These are phyloP conservation scores for Arabis alpina DNA, from an alignment of 345 rosid species.

Conservation along the genomic window DNA sequence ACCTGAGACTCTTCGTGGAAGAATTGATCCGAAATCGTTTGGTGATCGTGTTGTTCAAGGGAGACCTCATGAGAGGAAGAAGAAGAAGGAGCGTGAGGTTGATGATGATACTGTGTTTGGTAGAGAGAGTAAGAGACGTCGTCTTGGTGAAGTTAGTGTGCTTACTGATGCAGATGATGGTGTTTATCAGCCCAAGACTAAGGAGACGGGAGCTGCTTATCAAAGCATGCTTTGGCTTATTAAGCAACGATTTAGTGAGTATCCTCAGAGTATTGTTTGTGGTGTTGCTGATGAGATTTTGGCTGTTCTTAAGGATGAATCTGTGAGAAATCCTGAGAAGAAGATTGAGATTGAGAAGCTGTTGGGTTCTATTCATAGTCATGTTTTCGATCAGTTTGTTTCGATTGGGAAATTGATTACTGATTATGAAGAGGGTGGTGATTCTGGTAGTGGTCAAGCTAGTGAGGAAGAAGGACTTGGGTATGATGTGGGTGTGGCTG, in stretches of 20 bases:
- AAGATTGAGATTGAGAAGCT: constrained; percentile 81
- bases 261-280: constrained; percentile 64
- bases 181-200: constrained; percentile 80
- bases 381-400: constrained; percentile 71
- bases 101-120: constrained; percentile 44
- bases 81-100: constrained; percentile 71
- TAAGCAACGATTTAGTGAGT: constrained; percentile 83
- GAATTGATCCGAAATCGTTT: constrained; percentile 70
- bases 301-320: constrained; percentile 81
- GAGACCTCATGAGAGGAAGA: constrained; percentile 71
- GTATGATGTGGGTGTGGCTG: constrained; percentile 82
- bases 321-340: constrained; percentile 60
- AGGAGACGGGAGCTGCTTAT: constrained; percentile 83
- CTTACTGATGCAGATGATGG: constrained; percentile 73
- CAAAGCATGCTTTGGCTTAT: constrained; percentile 77
- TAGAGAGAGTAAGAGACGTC: constrained; percentile 61
- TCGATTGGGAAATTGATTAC: constrained; percentile 69
- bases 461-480: constrained; percentile 71
- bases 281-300: constrained; percentile 92
- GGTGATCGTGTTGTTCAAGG: constrained; percentile 76
- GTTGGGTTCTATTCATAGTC: constrained; percentile 53
- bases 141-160: constrained; percentile 70
- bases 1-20: constrained; percentile 80
- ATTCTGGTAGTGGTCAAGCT: constrained; percentile 44
- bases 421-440: constrained; percentile 67